A percentile compares a stretch with the other conserved stretches of the same genome.
Evolutionary conservation across 2,329 filamentous ascomycete species (phyloP).

Genomic region (Sporothrix brunneoviolacea): DNA sequence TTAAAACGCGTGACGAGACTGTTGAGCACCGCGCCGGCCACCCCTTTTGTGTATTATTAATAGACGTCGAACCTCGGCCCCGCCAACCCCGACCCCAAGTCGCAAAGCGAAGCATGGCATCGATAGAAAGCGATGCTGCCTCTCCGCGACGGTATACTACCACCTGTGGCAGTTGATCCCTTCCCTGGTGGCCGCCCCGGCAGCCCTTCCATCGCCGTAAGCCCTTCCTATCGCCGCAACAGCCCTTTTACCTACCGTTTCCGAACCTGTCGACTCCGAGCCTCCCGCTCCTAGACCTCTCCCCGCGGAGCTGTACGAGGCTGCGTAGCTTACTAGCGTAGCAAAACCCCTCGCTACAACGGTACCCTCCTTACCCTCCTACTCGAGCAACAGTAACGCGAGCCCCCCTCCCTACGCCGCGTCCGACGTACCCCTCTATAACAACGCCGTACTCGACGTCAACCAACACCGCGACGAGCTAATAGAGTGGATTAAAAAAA

Average conservation of each 20-base stretch:
- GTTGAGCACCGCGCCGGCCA: too few species aligned
- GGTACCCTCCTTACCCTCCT: conserved; percentile 17
- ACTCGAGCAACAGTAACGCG: conserved; percentile 3
- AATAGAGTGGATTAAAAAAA: conserved; percentile 24
- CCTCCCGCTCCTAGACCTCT: too few species aligned
- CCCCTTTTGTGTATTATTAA: too few species aligned
- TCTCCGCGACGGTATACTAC: conserved; percentile 21
- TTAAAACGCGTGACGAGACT: too few species aligned
- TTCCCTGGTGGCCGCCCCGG: conserved; percentile 16
- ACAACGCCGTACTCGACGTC: conserved; percentile 20
- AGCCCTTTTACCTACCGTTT: not conserved
- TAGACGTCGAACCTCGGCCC: too few species aligned
- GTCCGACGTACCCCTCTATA: conserved; percentile 24
- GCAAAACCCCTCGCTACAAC: conserved; percentile 8
- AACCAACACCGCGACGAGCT: conserved; percentile 23
- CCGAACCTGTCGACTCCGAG: too few species aligned
- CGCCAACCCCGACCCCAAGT: too few species aligned
- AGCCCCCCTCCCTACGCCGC: conserved; percentile 22
- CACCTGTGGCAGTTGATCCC: conserved; percentile 24
- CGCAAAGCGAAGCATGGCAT: too few species aligned
- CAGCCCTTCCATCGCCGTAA: conserved; percentile 4
- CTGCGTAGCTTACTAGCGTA: too few species aligned
- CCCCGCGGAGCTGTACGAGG: too few species aligned
- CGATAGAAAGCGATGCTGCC: not conserved
- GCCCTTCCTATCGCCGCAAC: not conserved